Conservation (phyloP, 2,329 filamentous ascomycete species). For the Fusarium siculi region DNA sequence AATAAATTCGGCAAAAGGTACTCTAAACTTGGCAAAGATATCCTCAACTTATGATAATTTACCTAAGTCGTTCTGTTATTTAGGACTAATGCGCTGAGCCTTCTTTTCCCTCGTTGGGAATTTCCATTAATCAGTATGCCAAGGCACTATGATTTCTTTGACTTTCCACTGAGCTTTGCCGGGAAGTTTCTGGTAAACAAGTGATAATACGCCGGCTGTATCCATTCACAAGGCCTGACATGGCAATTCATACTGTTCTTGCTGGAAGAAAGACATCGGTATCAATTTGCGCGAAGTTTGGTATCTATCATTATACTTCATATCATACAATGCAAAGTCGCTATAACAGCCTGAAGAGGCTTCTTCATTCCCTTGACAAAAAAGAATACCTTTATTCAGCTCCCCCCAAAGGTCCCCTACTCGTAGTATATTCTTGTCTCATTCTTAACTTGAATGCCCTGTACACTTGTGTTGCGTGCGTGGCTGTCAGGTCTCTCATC, state of each 20-base stretch:
- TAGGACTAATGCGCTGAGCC: not conserved
- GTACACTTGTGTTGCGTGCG: not conserved
- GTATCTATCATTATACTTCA: not conserved
- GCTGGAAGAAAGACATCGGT: not conserved
- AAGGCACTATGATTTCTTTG: not conserved
- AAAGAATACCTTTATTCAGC: too few relatives aligned
- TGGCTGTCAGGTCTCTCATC: slow-evolving; percentile 2
- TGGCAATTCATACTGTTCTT: not conserved
- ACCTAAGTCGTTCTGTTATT: not conserved
- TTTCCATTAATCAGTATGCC: not conserved
- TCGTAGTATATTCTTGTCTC: slow-evolving; percentile 31
- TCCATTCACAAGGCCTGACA: too few relatives aligned
- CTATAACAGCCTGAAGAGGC: too few relatives aligned
- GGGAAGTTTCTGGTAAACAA: too few relatives aligned
- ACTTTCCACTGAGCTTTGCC: not conserved
- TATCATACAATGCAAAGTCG: not conserved
- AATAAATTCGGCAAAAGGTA: not conserved
- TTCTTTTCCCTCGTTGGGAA: not conserved
- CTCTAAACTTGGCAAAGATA: not conserved
- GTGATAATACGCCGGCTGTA: accelerated
- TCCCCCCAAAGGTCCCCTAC: accelerated
- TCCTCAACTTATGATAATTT: not conserved
- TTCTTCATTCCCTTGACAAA: too few relatives aligned
- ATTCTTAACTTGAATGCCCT: slow-evolving; percentile 33
- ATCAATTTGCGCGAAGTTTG: not conserved